Conservation (phyloP, 805 yeast species). For the Suhomyces sp. region DNA sequence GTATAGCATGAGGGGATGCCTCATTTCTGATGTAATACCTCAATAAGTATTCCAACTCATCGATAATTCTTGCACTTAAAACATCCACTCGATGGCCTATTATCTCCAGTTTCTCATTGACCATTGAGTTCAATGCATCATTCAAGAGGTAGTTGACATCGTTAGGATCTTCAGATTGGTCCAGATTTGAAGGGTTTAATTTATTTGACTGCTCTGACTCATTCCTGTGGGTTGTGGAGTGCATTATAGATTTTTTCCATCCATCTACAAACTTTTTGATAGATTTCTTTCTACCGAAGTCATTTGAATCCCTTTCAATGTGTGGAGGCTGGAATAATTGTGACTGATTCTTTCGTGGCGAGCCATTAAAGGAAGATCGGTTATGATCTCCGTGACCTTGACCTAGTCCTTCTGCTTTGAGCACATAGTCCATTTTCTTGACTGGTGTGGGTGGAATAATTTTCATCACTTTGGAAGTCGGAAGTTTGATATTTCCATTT, state of each 20-base stretch:
- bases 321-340: neutral
- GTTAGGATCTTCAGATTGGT: conserved; percentile 1
- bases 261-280: conserved; percentile 39
- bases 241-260: conserved; percentile 36
- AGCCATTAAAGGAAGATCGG: conserved; percentile 11
- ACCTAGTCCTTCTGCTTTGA: too few species aligned
- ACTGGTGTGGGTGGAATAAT: conserved; percentile 70
- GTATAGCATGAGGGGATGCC: conserved; percentile 14
- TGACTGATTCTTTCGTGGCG: conserved; percentile 10
- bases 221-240: neutral
- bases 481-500: conserved; percentile 52
- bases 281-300: conserved; percentile 31
- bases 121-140: conserved; percentile 2
- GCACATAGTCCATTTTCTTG: conserved; percentile 51
- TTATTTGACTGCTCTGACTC: neutral
- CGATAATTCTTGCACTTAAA: conserved; percentile 67
- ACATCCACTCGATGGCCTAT: conserved; percentile 52
- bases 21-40: conserved; percentile 39
- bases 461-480: conserved; percentile 41
- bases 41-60: conserved; percentile 60
- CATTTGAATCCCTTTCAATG: conserved; percentile 1
- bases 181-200: neutral
- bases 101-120: conserved; percentile 13
- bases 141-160: conserved; percentile 3
- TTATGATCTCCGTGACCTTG: conserved; percentile 10